A percentile compares a stretch with the other conserved stretches of the same genome.
Conservation (phyloP, 2,329 filamentous ascomycete species). For the Colletotrichum sp. region DNA sequence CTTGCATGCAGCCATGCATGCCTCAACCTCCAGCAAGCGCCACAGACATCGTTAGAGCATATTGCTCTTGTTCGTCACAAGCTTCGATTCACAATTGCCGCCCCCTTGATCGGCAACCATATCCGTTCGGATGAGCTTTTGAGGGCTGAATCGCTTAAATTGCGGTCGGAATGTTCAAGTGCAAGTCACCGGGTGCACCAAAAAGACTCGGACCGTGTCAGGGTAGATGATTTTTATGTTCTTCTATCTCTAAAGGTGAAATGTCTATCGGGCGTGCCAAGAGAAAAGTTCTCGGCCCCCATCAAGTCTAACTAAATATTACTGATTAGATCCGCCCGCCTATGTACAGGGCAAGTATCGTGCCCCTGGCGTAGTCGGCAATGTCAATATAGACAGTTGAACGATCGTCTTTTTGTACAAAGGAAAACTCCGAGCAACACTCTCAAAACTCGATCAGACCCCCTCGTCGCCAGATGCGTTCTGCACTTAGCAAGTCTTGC, state of each 20-base stretch:
- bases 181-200: background rate
- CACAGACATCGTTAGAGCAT: background rate
- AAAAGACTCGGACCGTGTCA: background rate
- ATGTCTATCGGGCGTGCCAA: background rate
- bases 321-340: background rate
- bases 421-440: background rate
- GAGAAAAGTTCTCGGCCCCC: background rate
- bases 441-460: background rate
- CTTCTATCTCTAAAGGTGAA: slow-evolving; percentile 1
- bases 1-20: background rate
- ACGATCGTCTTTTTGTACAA: background rate
- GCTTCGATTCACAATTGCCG: background rate
- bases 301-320: background rate
- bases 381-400: background rate
- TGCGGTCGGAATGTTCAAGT: background rate
- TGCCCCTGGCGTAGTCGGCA: background rate
- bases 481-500: background rate
- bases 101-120: background rate
- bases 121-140: background rate
- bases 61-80: background rate
- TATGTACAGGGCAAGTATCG: background rate
- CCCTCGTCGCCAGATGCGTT: background rate
- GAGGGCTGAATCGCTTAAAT: background rate
- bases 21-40: background rate
- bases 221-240: background rate